These are phyloP conservation scores for Penicillium argentinense DNA, from an alignment of 495 filamentous ascomycete species.

Conservation along the genomic window DNA sequence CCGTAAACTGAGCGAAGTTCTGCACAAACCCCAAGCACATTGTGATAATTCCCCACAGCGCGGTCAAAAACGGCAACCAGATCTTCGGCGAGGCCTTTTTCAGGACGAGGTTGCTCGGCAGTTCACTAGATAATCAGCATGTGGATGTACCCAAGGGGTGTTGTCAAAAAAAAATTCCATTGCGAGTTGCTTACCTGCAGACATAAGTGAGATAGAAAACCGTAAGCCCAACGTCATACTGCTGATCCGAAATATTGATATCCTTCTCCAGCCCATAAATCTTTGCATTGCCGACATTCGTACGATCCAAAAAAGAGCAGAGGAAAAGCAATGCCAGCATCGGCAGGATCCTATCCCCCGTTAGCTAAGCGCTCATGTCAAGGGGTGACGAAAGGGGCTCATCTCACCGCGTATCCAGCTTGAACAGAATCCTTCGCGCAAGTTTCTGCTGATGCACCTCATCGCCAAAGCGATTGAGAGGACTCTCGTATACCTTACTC, in stretches of 20 bases:
- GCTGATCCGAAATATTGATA: conserved; percentile 54
- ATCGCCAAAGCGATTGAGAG: conserved; percentile 16
- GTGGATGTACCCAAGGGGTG: no score
- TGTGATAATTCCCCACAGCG: conserved; percentile 59
- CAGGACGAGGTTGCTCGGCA: conserved; percentile 45
- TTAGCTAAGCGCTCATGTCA: background rate
- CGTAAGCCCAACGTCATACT: conserved; percentile 64
- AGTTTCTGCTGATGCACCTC: conserved; percentile 23
- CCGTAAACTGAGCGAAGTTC: conserved; percentile 54
- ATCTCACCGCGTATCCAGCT: conserved; percentile 29
- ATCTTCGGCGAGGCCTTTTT: conserved; percentile 51
- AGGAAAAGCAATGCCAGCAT: conserved; percentile 58
- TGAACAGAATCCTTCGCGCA: conserved; percentile 45
- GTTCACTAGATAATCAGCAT: conserved; percentile 24
- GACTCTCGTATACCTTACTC: conserved; percentile 6
- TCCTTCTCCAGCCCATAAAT: conserved; percentile 59
- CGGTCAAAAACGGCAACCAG: conserved; percentile 70
- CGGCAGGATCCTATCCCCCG: conserved; percentile 52
- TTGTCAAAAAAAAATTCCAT: no score
- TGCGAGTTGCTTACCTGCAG: conserved; percentile 31
- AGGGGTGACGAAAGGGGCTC: background rate
- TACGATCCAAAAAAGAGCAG: conserved; percentile 51
- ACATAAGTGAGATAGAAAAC: conserved; percentile 69
- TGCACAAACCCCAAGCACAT: conserved; percentile 44
- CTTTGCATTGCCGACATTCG: conserved; percentile 64